Evolutionary conservation across 1,284 basidiomycete genomes (phyloP), one percentile per base, ranked within the genome.

Genomic region (Sanghuangporus baumii): DNA sequence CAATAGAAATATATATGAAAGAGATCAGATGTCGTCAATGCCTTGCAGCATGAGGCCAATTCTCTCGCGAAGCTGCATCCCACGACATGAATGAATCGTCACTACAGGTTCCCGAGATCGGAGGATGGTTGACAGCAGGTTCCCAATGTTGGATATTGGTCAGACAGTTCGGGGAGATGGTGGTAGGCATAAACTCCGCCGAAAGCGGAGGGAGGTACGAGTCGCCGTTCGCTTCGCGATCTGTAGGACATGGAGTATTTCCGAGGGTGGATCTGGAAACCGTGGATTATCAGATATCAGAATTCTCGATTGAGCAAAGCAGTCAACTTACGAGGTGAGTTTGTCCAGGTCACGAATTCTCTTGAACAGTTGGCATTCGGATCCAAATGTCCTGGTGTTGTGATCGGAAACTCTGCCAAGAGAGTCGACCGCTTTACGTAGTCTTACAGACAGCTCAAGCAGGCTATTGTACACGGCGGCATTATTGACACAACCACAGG

Each of bases 401-500:
- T 88, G 86, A 61, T 75, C 78, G 31, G 79, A 69, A 8, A 80
- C 81, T 55, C 77, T 79, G 31, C 77, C 74, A 51, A 88, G 80
- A 40, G 82, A 75, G 62, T 86, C 79, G 26, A 81, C 80, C 2
- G 84, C 83, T 66, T 79, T 83, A 37, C 85, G 77, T 36, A 88
- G 76, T 59, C 84, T 76, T 36, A 87, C 73, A 1, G 86, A 87
- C 31, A 88, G 74, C 67, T 87, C 85, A 8, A 87, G 79, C 31
- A 86, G 75, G 43, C 79, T 80, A 60, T 75, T 81, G 68, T 87
- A 87, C 67, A 75, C 81, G 36, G 75, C 69, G 34, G 75, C 66
- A 63, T 86, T 83, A 58, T 79, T 75, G 48, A 87, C 74, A 67
- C 86, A 88, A 6, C 81, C 83, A 63, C 86, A 88, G 58, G 83